Conservation (phyloP, 2,329 filamentous ascomycete genomes). For the Apiospora malaysiana region DNA sequence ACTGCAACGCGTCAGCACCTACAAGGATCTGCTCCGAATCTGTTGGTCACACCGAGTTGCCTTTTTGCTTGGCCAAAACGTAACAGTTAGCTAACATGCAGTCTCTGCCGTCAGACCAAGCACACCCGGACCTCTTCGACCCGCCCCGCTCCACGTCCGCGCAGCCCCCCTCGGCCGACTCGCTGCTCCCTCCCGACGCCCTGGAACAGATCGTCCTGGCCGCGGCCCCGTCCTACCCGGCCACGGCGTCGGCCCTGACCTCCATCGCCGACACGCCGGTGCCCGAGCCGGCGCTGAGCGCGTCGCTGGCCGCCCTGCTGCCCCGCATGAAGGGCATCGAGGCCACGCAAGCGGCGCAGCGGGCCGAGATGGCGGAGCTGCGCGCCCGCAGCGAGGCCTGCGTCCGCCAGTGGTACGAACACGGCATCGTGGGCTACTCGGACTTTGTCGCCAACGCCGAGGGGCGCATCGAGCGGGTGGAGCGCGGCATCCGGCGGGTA, state of each 20-base stretch:
- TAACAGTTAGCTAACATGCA: slow-evolving; percentile 22
- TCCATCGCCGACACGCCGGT: slow-evolving; percentile 62
- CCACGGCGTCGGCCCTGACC: slow-evolving; percentile 62
- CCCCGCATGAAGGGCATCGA: slow-evolving; percentile 68
- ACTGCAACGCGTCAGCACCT: slow-evolving; percentile 56
- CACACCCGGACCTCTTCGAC: slow-evolving; percentile 62
- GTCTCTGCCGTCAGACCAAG: slow-evolving; percentile 49
- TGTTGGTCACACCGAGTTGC: slow-evolving; percentile 46
- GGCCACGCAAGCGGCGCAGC: slow-evolving; percentile 66
- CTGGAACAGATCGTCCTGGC: slow-evolving; percentile 61
- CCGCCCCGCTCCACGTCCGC: slow-evolving; percentile 50
- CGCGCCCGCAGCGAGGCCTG: slow-evolving; percentile 66
- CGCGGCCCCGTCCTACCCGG: slow-evolving; percentile 60
- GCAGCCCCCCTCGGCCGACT: slow-evolving; percentile 48
- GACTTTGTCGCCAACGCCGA: slow-evolving; percentile 76
- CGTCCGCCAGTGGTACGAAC: slow-evolving; percentile 76
- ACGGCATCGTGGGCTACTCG: slow-evolving; percentile 70
- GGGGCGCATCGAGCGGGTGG: slow-evolving; percentile 67
- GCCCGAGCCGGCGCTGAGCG: slow-evolving; percentile 60
- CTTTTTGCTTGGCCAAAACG: neutral
- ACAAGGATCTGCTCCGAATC: slow-evolving; percentile 64
- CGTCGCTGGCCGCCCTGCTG: slow-evolving; percentile 61
- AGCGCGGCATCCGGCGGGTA: slow-evolving; percentile 67
- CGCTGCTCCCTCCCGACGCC: slow-evolving; percentile 55
- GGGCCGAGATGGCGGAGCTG: slow-evolving; percentile 66